Evolutionary conservation across 2,329 filamentous ascomycete genomes (phyloP).

Genomic region (Fusarium irregulare): DNA sequence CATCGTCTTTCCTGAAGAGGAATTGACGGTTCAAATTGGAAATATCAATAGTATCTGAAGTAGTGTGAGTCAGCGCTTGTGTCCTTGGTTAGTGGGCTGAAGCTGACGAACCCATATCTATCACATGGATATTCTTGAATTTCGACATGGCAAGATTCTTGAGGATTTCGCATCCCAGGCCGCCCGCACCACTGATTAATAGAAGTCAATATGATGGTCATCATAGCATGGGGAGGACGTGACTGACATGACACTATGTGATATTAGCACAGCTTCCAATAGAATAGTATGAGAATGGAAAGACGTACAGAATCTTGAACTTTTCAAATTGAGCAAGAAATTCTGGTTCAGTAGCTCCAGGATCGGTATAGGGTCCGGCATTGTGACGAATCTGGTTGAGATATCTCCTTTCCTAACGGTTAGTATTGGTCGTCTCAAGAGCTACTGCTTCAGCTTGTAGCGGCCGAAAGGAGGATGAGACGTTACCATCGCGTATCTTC

Average conservation of each 20-base stretch:
- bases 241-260: slow-evolving; percentile 63
- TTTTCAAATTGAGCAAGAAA: slow-evolving; percentile 69
- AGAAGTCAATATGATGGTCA: slow-evolving; percentile 29
- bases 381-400: slow-evolving; percentile 83
- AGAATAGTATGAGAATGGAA: neutral
- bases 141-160: slow-evolving; percentile 96
- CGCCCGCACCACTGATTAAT: slow-evolving; percentile 81
- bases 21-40: slow-evolving; percentile 98
- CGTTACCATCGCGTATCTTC: slow-evolving; percentile 53
- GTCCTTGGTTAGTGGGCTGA: neutral
- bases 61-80: slow-evolving; percentile 20
- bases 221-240: slow-evolving; percentile 14
- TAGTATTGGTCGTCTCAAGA: slow-evolving; percentile 14
- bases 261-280: slow-evolving; percentile 23
- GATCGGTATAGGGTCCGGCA: slow-evolving; percentile 83
- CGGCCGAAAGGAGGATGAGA: neutral
- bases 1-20: slow-evolving; percentile 89
- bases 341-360: slow-evolving; percentile 64
- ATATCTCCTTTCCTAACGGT: slow-evolving; percentile 72
- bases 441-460: slow-evolving; percentile 21
- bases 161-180: slow-evolving; percentile 93
- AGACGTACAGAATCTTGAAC: slow-evolving; percentile 78
- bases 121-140: slow-evolving; percentile 97
- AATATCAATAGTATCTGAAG: slow-evolving; percentile 92
- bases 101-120: slow-evolving; percentile 85